These are phyloP conservation scores for Ascochyta clinopodiicola DNA, from an alignment of 2,329 filamentous ascomycete genomes.

Conservation along the genomic window DNA sequence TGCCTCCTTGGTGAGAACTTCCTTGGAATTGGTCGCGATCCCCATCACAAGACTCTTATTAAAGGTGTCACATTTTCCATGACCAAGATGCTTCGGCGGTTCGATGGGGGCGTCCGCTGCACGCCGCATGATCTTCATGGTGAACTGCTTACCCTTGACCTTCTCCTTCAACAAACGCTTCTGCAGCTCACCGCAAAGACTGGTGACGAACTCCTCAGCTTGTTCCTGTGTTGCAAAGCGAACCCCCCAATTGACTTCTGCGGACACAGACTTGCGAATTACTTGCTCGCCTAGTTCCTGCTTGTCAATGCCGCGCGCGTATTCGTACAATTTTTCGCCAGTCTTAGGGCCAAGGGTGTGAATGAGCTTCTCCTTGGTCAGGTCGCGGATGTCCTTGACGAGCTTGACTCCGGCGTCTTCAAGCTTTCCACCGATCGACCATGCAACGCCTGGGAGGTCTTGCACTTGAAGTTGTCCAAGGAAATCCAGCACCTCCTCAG, in stretches of 20 bases:
- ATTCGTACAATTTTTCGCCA: conserved; percentile 88
- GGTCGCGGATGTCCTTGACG: conserved; percentile 81
- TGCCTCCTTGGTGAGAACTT: conserved; percentile 78
- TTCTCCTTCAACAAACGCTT: conserved; percentile 80
- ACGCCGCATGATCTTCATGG: conserved; percentile 93
- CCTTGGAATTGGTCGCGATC: conserved; percentile 78
- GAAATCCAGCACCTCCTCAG: conserved; percentile 77
- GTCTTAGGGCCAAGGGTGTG: conserved; percentile 87
- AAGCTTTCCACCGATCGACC: conserved; percentile 85
- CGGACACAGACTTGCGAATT: conserved; percentile 90
- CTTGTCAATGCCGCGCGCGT: conserved; percentile 84
- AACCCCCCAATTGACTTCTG: conserved; percentile 98
- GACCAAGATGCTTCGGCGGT: conserved; percentile 89
- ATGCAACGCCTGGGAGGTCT: conserved; percentile 88
- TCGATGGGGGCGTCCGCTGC: conserved; percentile 87
- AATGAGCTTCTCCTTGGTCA: conserved; percentile 77
- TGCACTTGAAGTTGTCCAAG: conserved; percentile 80
- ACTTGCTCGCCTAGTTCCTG: conserved; percentile 86
- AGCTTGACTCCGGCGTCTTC: conserved; percentile 83
- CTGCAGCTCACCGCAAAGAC: conserved; percentile 83
- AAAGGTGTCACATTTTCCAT: conserved; percentile 93
- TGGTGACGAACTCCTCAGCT: conserved; percentile 88
- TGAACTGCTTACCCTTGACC: conserved; percentile 86
- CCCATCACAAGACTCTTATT: conserved; percentile 87
- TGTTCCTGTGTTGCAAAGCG: conserved; percentile 91